Base-by-base conservation (phyloP, 2,329 filamentous ascomycete genomes). In the Furcasterigmium sp. region DNA sequence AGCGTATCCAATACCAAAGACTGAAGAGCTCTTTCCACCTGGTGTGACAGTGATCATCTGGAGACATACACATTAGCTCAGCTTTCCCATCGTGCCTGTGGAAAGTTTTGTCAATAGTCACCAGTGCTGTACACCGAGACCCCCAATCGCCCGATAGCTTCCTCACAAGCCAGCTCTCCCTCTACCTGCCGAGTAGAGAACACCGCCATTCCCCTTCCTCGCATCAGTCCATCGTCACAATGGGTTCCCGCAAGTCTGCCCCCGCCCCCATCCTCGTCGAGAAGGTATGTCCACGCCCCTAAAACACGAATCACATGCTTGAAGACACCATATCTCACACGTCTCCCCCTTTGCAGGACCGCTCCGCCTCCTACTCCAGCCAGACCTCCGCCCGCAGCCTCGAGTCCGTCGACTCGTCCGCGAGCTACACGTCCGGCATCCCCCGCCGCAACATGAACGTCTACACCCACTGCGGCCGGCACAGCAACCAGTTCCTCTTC, bases 391-490 rank as follows among this genome's bases (percentile, higher is more conserved):
- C 49, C 56, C 15, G 37, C 48, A 4, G 44, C 52, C 8, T 51
- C 55, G 20, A 50, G 18, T 32, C 39, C 17, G 25, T 30, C 13
- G 28, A 25, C 26, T 20, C 38, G 8, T 8, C 35, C 14, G 37
- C 25, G 9, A 8, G 14, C 38, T 20, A 15, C 26, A 9, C 39
- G 14, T 21, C 39, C 14, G 23, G 28, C 30, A 36, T 41, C 39
- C 39, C 39, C 19, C 39, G 30, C 29, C 39, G 39, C 39, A 41
- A 41, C 39, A 32, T 70, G 50, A 78, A 78, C 47, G 66, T 71
- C 34, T 68, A 76, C 57, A 77, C 73, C 28, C 72, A 74, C 45
- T 78, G 75, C 47, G 75, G 75, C 13, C 65, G 75, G 13, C 75
- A 78, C 56, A 72, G 72, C 30, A 67, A 76, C 50, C 72, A 78